phyloP scores from a whole-genome alignment of 306 rosid species.

The Trifolium subterraneum region DNA sequence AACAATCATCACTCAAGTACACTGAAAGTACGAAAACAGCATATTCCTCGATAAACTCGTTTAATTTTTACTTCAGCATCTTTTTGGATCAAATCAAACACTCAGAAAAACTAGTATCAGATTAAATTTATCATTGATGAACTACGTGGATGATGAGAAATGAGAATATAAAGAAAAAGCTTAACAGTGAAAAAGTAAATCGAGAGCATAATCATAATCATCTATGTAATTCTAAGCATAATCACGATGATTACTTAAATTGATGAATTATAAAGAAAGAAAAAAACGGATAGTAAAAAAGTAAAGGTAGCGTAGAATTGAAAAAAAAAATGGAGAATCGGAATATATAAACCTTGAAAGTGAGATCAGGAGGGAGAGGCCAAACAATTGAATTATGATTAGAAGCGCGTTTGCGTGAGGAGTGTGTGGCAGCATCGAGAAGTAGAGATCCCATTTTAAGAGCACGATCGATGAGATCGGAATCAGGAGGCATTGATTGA shows the following conservation, averaged over 20 bases:
- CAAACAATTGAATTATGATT: slow-evolving; percentile 77
- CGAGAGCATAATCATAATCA: background rate
- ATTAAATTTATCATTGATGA: slow-evolving; percentile 2
- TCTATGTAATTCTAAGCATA: background rate
- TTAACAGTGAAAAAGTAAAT: slow-evolving; percentile 10
- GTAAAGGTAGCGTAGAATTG: background rate
- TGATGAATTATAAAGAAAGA: background rate
- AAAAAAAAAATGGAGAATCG: background rate
- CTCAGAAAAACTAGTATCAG: slow-evolving; percentile 19
- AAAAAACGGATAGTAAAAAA: background rate
- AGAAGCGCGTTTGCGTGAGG: slow-evolving; percentile 81
- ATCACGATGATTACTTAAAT: background rate
- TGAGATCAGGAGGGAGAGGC: slow-evolving; percentile 95
- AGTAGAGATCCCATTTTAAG: slow-evolving; percentile 70
- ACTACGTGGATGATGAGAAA: background rate
- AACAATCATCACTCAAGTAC: background rate
- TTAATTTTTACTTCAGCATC: background rate
- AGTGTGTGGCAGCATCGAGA: slow-evolving; percentile 79
- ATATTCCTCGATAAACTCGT: background rate
- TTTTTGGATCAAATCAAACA: slow-evolving; percentile 4
- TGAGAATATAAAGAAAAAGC: slow-evolving; percentile 19
- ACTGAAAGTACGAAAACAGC: slow-evolving; percentile 1
- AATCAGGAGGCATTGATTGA: slow-evolving; percentile 59
- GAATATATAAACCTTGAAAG: slow-evolving; percentile 60
- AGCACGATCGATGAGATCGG: slow-evolving; percentile 94